Evolutionary conservation across 805 yeast species (phyloP).

Genomic region (Schwanniomyces pseudopolymorphus): DNA sequence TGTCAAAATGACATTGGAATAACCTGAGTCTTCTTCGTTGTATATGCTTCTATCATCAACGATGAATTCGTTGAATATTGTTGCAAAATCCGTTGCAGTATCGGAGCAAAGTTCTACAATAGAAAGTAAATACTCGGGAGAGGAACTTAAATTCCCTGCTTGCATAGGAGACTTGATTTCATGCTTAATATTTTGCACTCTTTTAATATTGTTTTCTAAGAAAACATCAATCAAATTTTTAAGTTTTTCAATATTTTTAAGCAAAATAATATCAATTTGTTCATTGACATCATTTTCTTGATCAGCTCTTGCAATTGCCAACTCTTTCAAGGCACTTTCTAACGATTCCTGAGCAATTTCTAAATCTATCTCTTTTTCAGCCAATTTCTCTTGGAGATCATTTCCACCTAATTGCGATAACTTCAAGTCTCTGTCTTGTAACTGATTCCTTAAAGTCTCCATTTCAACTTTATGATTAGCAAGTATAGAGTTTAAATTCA

Average conservation of each 20-base stretch:
- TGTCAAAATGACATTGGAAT: constrained; percentile 59
- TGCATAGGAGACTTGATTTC: constrained; percentile 78
- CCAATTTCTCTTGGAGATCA: constrained; percentile 44
- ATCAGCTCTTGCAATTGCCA: constrained; percentile 51
- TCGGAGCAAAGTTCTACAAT: constrained; percentile 69
- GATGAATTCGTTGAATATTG: constrained; percentile 68
- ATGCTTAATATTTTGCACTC: constrained; percentile 69
- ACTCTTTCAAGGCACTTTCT: constrained; percentile 65
- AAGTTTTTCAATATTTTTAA: constrained; percentile 50
- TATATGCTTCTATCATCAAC: constrained; percentile 66
- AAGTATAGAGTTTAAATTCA: constrained; percentile 59
- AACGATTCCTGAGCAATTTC: constrained; percentile 78
- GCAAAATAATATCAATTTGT: constrained; percentile 54
- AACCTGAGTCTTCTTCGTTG: constrained; percentile 49
- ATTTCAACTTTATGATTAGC: constrained; percentile 65
- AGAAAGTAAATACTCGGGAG: constrained; percentile 67
- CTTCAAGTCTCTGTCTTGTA: constrained; percentile 34
- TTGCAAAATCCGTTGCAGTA: constrained; percentile 76
- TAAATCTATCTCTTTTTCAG: constrained; percentile 73
- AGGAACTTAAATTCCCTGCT: constrained; percentile 75
- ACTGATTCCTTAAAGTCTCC: constrained; percentile 48
- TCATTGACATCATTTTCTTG: constrained; percentile 55
- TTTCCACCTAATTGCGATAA: constrained; percentile 21
- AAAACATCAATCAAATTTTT: constrained; percentile 65
- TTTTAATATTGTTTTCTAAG: constrained; percentile 62